Base-by-base conservation (phyloP, 306 rosid species). In the Medicago arabica region DNA sequence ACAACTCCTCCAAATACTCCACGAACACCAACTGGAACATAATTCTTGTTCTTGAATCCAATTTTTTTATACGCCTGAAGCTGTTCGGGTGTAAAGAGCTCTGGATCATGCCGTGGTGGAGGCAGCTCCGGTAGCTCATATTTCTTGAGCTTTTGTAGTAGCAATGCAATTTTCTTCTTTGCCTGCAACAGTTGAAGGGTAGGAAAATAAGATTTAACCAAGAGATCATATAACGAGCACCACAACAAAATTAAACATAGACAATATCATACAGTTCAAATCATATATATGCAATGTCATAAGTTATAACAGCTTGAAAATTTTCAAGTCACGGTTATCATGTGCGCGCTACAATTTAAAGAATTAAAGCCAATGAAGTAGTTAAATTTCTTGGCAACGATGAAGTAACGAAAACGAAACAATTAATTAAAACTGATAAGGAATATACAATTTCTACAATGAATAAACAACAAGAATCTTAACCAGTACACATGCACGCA, bases 1-100 rank as follows among this genome's bases (percentile, higher is more conserved):
- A 95, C 99, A 51, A 95, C 99, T 55, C 99, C 99, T 77, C 99
- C 99, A 71, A 95, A 95, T 44, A 95, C 99, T 80, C 99, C 99
- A 80, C 97, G 97, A 36, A 95, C 99, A 78, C 99, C 99, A 71
- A 95, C 97, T 3, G 97, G 97, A 63, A 95, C 97, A 69, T 95
- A 95, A 70, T 95, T 95, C 86, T 90, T 95, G 49, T 95, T 95
- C 84, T 83, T 88, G 87, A 95, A 92, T 55, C 99, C 99, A 80
- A 95, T 80, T 83, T 90, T 95, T 71, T 90, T 92, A 74, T 28
- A 92, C 8, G 97, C 97, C 79, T 95, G 99, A 82, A 95, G 97
- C 31, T 95, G 97, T 71, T 95, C 99, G 0, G 89, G 78, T 58
- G 97, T 90, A 5, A 95, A 86, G 79, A 95, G 86, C 86, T 95